Percentiles rank a stretch among this genome's conserved stretches.
Conservation (phyloP, 2,329 filamentous ascomycete species). For the Curvularia hawaiiensis region DNA sequence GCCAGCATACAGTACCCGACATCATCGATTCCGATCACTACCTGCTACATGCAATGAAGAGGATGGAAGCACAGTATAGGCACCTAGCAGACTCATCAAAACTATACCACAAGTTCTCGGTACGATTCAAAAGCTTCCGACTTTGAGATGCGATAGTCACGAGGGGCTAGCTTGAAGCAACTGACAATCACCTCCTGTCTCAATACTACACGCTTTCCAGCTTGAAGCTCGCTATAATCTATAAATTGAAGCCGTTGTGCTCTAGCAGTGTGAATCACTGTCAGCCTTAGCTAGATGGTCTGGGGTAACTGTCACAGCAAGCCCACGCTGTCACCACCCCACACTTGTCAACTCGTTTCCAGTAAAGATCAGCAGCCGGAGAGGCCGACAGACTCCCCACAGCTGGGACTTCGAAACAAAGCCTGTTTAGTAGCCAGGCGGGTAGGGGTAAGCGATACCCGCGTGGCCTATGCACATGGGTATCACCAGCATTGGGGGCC, state of each 20-base stretch:
- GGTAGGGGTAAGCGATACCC: slow-evolving; percentile 10
- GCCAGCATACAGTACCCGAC: background rate
- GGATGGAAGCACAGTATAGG: background rate
- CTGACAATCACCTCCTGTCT: background rate
- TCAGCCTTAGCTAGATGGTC: background rate
- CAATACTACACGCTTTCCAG: background rate
- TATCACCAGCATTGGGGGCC: slow-evolving; percentile 1
- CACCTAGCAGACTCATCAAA: background rate
- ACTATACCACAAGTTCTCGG: background rate
- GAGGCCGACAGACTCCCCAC: slow-evolving; percentile 3
- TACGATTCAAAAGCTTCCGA: background rate
- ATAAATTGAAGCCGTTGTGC: background rate
- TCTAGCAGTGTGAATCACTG: background rate
- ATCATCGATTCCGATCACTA: background rate
- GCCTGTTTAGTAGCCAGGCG: background rate
- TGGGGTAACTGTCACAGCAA: background rate
- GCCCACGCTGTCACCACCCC: background rate
- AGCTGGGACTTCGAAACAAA: slow-evolving; percentile 2
- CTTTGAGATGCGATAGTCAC: background rate
- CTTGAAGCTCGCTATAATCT: too few species aligned
- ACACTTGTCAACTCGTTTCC: background rate
- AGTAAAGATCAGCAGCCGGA: background rate
- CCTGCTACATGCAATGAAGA: background rate
- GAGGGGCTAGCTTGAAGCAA: background rate
- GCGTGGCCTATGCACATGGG: slow-evolving; percentile 8